Evolutionary conservation across 345 rosid genomes (phyloP), one percentile per base, ranked within the genome.

Genomic region (Sapria himalayana): DNA sequence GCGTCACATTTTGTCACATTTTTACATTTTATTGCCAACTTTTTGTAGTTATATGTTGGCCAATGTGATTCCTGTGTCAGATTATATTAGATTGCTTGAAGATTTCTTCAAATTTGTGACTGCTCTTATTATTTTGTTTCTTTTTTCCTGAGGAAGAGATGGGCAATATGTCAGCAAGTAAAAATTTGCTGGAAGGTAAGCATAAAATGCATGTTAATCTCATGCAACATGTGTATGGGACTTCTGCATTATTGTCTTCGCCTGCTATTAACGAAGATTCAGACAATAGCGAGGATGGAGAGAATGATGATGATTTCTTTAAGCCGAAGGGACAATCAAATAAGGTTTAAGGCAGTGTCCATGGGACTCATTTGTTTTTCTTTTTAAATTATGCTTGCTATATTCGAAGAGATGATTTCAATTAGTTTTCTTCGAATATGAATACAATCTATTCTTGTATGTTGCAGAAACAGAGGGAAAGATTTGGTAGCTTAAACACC

Each of bases 131-230:
- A 16, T 34, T 12, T 45, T 34, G 8, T 8, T 37, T 61, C 39
- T 22, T 45, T n/a, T 9, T 57, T 37, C 23, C 45, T 63, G 76
- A 66, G 43, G 72, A 52, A 47, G 65, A 48, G 48, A 52, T 60
- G 64, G 93, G 94, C 37, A 89, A 79, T 49, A 49, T 55, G 58
- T 76, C 98, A 34, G 73, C 76, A 49, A 81, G 94, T 92, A 89
- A 67, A 67, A 72, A 67, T 55, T 69, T 76, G 22, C 50, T 85
- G 72, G 45, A 49, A 50, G 79, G 81, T 38, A 75, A 74, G 65
- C 62, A 54, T 68, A 54, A 44, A 64, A 53, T 43, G 61, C 37
- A 53, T 43, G 61, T 34, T 9, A 79, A 72, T 55, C 77, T 89
- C 40, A 76, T 57, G 78, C 91, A 89, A 39, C 74, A 66, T 46